Evolutionary conservation across 202 grass and related monocot species (phyloP), one percentile per base, ranked within the genome.

Genomic region (Zizania palustris): DNA sequence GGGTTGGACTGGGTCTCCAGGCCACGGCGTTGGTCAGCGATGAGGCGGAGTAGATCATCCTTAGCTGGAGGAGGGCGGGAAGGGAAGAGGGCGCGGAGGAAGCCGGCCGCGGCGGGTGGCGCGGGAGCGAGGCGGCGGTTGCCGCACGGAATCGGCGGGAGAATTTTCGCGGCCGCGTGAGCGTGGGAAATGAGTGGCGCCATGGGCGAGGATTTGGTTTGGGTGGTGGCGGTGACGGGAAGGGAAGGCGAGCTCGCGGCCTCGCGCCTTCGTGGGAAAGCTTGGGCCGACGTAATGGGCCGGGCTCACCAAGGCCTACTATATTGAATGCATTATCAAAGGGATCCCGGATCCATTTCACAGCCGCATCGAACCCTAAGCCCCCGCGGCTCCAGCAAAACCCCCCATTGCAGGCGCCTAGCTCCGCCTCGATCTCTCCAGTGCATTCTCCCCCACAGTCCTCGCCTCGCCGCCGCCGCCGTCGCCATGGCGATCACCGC

Each of bases 11-110:
- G 87, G 36, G 96, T 96, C 45, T 73, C 77, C 54, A 99, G 78
- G 74, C 96, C 92, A 1, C 96, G 83, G 63, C 84, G 77, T 80
- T 99, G 89, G 80, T 95, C 92, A 6, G 85, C 67, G 67, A 99
- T 88, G 82, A 93, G 83, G 67, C 80, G 63, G 66, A 96, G 92
- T 49, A 91, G 87, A 3, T 93, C 75, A 9, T 75, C 88, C 82
- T 99, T 99, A 45, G 89, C 83, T 28, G 62, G 35, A 22, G 81
- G 73, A 28, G 83, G 35, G 11, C 71, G 71, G 37, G 71, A 19
- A 1, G 84, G 72, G 65, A 78, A 72, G 12, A 88, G 55, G 5
- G 67, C 39, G 19, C 82, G 67, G 67, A 86, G 45, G 71, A 71
- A 82, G 37, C 80, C 42, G 15, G 43, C 43, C 10, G 68, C 58